Base-by-base conservation (phyloP, 1,139 yeast genomes). In the Saccharomyces uvarum region DNA sequence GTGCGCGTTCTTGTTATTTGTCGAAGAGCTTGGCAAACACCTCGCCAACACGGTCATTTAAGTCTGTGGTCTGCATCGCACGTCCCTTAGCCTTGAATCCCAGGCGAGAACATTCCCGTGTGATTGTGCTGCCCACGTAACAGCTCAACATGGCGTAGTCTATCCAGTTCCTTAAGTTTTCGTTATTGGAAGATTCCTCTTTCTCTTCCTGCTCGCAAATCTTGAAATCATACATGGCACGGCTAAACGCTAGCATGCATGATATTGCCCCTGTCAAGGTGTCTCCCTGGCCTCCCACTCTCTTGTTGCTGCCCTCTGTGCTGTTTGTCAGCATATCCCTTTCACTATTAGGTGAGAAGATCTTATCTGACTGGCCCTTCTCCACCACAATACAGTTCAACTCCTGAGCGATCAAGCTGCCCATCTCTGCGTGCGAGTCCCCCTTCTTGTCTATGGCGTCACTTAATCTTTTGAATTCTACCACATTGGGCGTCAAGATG, bases 221-320 rank as follows among this genome's bases (percentile, higher is more conserved):
- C 27, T 63, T 58, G 56, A 64, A 65, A 52, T 67, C 70, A 54
- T 61, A 55, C 44, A 62, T 62, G 3, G 68, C 66, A 4, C 69
- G 59, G 49, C 68, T 61, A 52, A 55, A 67, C 1, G 86, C 84
- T 47, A 83, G 62, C 61, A 88, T 73, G 0, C 93, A 83, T 5
- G 87, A 87, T 26, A 86, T 71, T 19, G 85, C 74, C 0, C 96
- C 96, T 1, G 88, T 78, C 48, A 88, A 68, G 0, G 95, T 83
- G 63, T 88, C 96, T 11, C 96, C 96, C 70, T 88, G 96, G 0
- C 96, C 96, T n/a, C 95, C 91, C 8, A 84, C 89, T 28, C 96
- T 75, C 62, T 85, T 84, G 53, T 72, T 69, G 13, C 93, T 84
- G 0, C 98, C 98, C 19, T 69, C 63, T 24, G 75, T 66, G 7